Conservation (phyloP, 2,329 filamentous ascomycete species). For the Incumbomyces delicatus region DNA sequence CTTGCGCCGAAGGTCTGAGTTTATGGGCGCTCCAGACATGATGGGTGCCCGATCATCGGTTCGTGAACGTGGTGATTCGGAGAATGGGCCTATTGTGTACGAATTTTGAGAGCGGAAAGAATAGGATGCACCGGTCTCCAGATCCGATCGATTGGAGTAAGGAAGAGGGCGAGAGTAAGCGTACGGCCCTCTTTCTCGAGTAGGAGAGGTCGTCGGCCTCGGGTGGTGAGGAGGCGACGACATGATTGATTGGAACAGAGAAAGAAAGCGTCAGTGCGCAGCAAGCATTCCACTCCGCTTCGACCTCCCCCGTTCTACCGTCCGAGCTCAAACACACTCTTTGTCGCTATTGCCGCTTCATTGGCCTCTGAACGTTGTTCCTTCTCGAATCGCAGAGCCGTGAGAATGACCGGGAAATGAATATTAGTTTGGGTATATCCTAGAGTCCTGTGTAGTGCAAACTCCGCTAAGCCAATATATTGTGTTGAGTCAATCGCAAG, state of each 20-base stretch:
- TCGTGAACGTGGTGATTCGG: conserved; percentile 35
- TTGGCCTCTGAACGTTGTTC: background rate
- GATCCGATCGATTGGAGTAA: conserved; percentile 60
- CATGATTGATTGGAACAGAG: conserved; percentile 7
- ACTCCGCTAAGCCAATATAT: no score
- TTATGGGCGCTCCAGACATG: conserved; percentile 30
- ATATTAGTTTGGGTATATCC: no score
- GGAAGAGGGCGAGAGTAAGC: conserved; percentile 41
- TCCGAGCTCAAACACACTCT: no score
- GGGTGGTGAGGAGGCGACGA: conserved; percentile 53
- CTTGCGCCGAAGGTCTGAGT: conserved; percentile 56
- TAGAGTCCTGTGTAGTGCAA: no score
- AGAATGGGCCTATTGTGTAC: conserved; percentile 17
- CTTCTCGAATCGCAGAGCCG: no score
- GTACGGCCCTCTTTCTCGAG: conserved; percentile 53
- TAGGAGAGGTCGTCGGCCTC: conserved; percentile 48
- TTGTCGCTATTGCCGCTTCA: conserved; percentile 2
- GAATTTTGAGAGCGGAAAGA: conserved; percentile 30
- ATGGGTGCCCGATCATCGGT: conserved; percentile 46
- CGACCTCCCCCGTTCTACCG: no score
- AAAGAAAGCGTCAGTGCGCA: conserved; percentile 3
- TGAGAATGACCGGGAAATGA: no score
- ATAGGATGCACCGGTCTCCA: conserved; percentile 51
- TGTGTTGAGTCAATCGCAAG: no score
- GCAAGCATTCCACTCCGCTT: background rate